phyloP scores from a whole-genome alignment of 345 rosid genomes.

The Hevea brasiliensis region DNA sequence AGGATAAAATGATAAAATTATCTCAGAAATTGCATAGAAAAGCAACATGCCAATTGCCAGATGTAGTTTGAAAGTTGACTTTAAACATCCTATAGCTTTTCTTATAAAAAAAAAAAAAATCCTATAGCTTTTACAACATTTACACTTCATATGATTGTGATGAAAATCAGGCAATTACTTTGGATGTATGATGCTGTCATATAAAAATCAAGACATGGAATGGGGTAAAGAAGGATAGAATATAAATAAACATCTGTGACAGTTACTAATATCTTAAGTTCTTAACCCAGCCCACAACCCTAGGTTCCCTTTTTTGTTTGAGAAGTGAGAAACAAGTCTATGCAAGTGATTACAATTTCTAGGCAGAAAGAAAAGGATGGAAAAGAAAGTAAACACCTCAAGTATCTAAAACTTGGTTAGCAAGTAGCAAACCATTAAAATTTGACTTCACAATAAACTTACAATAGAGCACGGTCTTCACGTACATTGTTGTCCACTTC shows the following conservation, averaged over 20 bases:
- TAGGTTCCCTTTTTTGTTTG: not conserved
- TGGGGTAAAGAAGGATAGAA: not conserved
- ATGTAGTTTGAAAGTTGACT: not conserved
- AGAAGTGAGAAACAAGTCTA: not conserved
- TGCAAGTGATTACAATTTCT: too few relatives aligned
- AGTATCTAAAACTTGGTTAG: too few relatives aligned
- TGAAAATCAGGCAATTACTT: not conserved
- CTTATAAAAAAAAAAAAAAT: too few relatives aligned
- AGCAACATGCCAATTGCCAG: too few relatives aligned
- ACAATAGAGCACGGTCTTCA: slow-evolving; percentile 73
- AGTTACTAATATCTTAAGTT: not conserved
- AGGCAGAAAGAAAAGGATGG: too few relatives aligned
- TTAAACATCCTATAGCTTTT: not conserved
- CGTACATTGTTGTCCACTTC: slow-evolving; percentile 79
- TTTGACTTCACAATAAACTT: slow-evolving; percentile 21
- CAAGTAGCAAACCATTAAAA: not conserved
- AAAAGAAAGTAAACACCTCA: too few relatives aligned
- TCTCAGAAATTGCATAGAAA: too few relatives aligned
- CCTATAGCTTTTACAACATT: not conserved
- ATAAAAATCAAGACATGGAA: too few relatives aligned
- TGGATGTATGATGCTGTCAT: not conserved
- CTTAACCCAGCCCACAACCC: not conserved
- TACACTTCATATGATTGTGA: not conserved
- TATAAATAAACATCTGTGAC: not conserved
- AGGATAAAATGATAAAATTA: too few relatives aligned